These are phyloP conservation scores for Globisporangium yorkense DNA, from an alignment of 352 stramenopile species.

Conservation along the genomic window DNA sequence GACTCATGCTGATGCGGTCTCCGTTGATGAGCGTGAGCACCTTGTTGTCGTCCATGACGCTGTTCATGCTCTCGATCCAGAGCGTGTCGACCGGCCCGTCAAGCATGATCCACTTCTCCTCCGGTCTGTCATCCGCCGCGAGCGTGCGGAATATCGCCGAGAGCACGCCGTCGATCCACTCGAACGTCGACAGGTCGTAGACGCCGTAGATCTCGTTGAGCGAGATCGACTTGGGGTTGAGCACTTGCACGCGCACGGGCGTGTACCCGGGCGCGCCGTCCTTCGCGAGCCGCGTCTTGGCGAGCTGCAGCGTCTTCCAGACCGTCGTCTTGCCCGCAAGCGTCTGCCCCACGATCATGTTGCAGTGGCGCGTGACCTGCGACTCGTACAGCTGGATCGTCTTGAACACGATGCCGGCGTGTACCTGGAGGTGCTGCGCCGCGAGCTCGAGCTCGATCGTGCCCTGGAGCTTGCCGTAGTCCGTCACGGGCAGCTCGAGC, in stretches of 20 bases:
- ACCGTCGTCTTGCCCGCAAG: slow-evolving; percentile 89
- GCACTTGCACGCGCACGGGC: slow-evolving; percentile 79
- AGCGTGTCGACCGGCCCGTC: slow-evolving; percentile 83
- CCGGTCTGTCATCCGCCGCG: slow-evolving; percentile 62
- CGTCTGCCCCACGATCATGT: slow-evolving; percentile 92
- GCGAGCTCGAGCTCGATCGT: slow-evolving; percentile 85
- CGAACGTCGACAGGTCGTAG: slow-evolving; percentile 82
- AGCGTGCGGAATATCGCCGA: slow-evolving; percentile 78
- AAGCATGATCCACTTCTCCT: slow-evolving; percentile 89
- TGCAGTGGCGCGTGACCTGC: slow-evolving; percentile 92
- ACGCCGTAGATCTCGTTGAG: slow-evolving; percentile 90
- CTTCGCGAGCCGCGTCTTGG: slow-evolving; percentile 74
- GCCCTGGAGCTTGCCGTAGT: slow-evolving; percentile 89
- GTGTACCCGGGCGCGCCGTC: slow-evolving; percentile 67
- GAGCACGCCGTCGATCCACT: slow-evolving; percentile 85
- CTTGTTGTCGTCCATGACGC: slow-evolving; percentile 97
- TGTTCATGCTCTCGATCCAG: slow-evolving; percentile 95
- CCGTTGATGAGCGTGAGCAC: slow-evolving; percentile 92
- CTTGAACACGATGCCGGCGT: slow-evolving; percentile 91
- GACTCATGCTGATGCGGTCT: slow-evolving; percentile 81
- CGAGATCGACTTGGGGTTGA: slow-evolving; percentile 89
- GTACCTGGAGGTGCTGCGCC: slow-evolving; percentile 84
- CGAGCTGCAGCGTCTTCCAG: slow-evolving; percentile 71
- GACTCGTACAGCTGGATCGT: slow-evolving; percentile 95
- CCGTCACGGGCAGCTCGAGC: slow-evolving; percentile 82